Percentiles rank a stretch among this genome's conserved stretches.
Evolutionary conservation across 179 eudicot species (phyloP).

Genomic region (Silene coronaria): DNA sequence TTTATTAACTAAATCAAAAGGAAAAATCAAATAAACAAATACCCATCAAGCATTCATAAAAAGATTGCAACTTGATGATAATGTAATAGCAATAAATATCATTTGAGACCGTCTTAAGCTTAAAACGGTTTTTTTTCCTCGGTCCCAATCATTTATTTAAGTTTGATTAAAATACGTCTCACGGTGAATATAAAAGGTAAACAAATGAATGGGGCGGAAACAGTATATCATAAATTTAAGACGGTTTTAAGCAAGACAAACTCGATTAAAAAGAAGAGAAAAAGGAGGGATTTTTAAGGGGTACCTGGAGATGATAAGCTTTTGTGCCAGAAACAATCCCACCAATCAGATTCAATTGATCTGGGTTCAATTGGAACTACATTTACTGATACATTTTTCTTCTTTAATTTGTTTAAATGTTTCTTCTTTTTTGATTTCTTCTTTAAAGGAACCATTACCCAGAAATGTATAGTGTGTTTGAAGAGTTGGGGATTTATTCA

Average conservation of each 20-base stretch:
- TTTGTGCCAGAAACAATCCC: slow-evolving; percentile 77
- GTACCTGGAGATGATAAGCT: slow-evolving; percentile 55
- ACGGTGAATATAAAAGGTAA: too few species aligned
- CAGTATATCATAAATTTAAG: too few species aligned
- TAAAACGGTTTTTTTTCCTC: too few species aligned
- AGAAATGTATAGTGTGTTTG: background rate
- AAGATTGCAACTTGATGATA: slow-evolving; percentile 12
- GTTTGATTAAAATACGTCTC: too few species aligned
- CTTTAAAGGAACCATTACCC: slow-evolving; percentile 22
- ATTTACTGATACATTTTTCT: slow-evolving; percentile 29
- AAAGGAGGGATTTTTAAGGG: background rate
- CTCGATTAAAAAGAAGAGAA: background rate
- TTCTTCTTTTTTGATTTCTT: slow-evolving; percentile 47
- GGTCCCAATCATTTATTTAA: too few species aligned
- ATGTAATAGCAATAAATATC: background rate
- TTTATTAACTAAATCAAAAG: background rate
- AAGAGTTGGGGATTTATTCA: background rate
- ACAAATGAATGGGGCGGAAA: too few species aligned
- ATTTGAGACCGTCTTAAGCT: too few species aligned
- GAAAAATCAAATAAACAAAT: background rate
- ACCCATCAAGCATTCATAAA: slow-evolving; percentile 12
- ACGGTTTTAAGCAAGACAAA: too few species aligned
- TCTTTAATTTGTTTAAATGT: slow-evolving; percentile 47
- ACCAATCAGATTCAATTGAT: slow-evolving; percentile 79
- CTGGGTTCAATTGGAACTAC: slow-evolving; percentile 51